Evolutionary conservation across 2,329 filamentous ascomycete genomes (phyloP).

Genomic region (Fusarium poae): DNA sequence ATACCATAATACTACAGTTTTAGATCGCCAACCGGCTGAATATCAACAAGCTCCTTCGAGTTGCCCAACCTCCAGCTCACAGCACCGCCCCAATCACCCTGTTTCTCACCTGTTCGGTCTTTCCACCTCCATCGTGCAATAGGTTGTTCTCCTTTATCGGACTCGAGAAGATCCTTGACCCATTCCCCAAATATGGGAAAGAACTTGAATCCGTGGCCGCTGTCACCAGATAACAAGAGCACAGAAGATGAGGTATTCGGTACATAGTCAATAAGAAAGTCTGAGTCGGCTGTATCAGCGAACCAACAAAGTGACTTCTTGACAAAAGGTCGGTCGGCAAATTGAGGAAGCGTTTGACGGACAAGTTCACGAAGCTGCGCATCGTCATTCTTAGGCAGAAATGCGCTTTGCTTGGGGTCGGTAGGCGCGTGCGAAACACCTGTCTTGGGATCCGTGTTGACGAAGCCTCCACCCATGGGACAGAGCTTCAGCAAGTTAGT

Average conservation of each 20-base stretch:
- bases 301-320: constrained; percentile 72
- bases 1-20: constrained; percentile 19
- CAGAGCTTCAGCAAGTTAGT: constrained; percentile 72
- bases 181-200: constrained; percentile 70
- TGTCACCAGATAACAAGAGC: constrained; percentile 68
- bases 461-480: constrained; percentile 69
- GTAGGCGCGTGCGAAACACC: constrained; percentile 57
- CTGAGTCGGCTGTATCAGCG: constrained; percentile 70
- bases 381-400: constrained; percentile 68
- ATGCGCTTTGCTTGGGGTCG: constrained; percentile 55
- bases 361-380: constrained; percentile 64
- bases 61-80: constrained; percentile 57
- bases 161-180: constrained; percentile 62
- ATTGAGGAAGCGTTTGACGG: constrained; percentile 63
- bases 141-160: constrained; percentile 56
- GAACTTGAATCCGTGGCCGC: constrained; percentile 74
- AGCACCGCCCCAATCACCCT: constrained; percentile 47
- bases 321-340: constrained; percentile 69
- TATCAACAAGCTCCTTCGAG: constrained; percentile 45
- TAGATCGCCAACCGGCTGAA: constrained; percentile 9
- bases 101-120: constrained; percentile 35
- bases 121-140: constrained; percentile 67
- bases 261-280: constrained; percentile 71
- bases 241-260: constrained; percentile 61
- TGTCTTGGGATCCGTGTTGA: constrained; percentile 54